These are phyloP conservation scores for Solanum chilense DNA, from an alignment of 257 asterid genomes.

Conservation along the genomic window DNA sequence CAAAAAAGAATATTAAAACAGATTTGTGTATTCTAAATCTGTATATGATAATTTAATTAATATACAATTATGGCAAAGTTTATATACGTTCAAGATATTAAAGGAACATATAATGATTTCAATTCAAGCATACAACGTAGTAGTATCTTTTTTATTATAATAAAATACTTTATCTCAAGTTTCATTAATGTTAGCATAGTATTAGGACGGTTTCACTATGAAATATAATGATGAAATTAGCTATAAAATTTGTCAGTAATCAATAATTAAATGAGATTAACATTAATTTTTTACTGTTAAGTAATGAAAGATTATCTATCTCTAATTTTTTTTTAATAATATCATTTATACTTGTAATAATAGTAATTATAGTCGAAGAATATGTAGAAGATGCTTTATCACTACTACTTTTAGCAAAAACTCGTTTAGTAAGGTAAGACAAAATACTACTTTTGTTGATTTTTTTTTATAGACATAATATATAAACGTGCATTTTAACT, in stretches of 20 bases:
- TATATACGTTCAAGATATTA: background rate
- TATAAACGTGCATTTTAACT: too few relatives aligned
- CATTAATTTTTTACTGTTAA: too few relatives aligned
- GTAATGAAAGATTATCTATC: too few relatives aligned
- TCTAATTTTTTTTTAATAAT: too few relatives aligned
- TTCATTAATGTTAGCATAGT: background rate
- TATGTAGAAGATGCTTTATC: background rate
- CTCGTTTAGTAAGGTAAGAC: constrained; percentile 3
- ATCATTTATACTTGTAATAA: background rate
- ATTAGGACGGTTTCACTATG: background rate
- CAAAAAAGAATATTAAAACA: background rate
- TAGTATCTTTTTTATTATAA: background rate
- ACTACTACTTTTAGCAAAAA: constrained; percentile 16
- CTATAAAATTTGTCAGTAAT: too few relatives aligned
- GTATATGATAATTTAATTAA: background rate
- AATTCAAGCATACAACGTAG: background rate
- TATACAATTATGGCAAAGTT: background rate
- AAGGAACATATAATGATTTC: background rate
- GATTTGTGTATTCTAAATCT: background rate
- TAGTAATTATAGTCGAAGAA: background rate
- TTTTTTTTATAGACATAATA: too few relatives aligned
- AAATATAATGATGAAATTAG: too few relatives aligned
- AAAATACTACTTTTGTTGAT: background rate
- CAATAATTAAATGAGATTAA: too few relatives aligned
- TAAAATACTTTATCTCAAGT: background rate